Conservation (phyloP, 257 asterid genomes). For the Hygrophila difformis region DNA sequence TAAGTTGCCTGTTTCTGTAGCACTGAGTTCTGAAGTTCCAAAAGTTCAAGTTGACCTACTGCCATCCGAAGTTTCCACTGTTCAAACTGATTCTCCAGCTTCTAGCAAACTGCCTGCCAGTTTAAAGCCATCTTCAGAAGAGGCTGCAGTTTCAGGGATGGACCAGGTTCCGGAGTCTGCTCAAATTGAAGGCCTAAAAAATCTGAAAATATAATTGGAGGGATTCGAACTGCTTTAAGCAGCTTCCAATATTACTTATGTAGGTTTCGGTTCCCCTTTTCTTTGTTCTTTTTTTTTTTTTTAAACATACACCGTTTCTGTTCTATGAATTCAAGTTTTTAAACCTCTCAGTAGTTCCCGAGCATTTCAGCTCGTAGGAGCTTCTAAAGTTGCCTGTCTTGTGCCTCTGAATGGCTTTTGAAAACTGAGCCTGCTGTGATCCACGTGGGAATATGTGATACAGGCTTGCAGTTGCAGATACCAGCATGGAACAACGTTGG, state of each 20-base stretch:
- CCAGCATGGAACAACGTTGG: too few species aligned
- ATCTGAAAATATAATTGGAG: conserved; percentile 17
- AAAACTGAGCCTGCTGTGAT: too few species aligned
- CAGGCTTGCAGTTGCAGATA: too few species aligned
- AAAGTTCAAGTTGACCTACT: conserved; percentile 9
- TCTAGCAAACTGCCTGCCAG: conserved; percentile 4
- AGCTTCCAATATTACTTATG: conserved; percentile 10
- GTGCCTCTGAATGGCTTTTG: neutral
- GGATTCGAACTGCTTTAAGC: conserved; percentile 10
- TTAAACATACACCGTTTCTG: conserved; percentile 8
- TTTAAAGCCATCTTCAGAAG: conserved; percentile 10
- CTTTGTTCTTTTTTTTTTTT: too few species aligned
- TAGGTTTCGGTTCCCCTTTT: conserved; percentile 3
- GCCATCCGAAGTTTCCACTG: neutral
- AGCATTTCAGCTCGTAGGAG: conserved; percentile 2
- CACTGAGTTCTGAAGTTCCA: conserved; percentile 13
- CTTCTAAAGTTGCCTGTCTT: conserved; percentile 3
- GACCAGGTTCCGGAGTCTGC: conserved; percentile 14
- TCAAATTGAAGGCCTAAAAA: conserved; percentile 15
- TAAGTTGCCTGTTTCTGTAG: conserved; percentile 3
- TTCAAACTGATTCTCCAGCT: conserved; percentile 4
- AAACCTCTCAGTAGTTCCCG: conserved; percentile 8
- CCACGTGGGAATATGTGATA: too few species aligned
- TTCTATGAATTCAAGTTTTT: conserved; percentile 12
- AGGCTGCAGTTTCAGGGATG: conserved; percentile 12